Percentiles rank a stretch among this genome's conserved stretches.
Evolutionary conservation across 2,329 filamentous ascomycete species (phyloP).

Genomic region (Cladosporium sp.): DNA sequence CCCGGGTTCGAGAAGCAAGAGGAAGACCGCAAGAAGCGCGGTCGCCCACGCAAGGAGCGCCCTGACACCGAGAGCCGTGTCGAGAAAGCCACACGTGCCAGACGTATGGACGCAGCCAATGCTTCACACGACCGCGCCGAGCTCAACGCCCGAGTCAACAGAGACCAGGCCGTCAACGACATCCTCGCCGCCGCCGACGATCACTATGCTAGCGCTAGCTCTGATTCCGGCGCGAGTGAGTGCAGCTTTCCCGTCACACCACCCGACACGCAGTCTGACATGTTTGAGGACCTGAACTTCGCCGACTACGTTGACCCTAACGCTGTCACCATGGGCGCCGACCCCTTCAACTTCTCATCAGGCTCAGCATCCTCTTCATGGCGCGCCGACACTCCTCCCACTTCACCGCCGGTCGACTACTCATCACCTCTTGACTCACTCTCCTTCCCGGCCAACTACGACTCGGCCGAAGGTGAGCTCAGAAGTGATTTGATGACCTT

Average conservation of each 20-base stretch:
- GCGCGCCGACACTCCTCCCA: slow-evolving; percentile 29
- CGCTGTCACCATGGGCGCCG: slow-evolving; percentile 26
- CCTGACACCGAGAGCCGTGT: slow-evolving; percentile 56
- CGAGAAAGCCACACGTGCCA: slow-evolving; percentile 53
- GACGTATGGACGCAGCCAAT: slow-evolving; percentile 35
- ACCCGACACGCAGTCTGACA: slow-evolving; percentile 25
- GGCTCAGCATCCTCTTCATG: slow-evolving; percentile 21
- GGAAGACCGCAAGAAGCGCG: slow-evolving; percentile 64
- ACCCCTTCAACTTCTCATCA: slow-evolving; percentile 20
- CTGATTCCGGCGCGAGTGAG: slow-evolving; percentile 27
- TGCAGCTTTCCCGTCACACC: slow-evolving; percentile 31
- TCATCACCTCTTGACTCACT: slow-evolving; percentile 7
- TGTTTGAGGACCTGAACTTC: slow-evolving; percentile 21
- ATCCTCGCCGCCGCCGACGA: slow-evolving; percentile 13
- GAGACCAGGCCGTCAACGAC: slow-evolving; percentile 3
- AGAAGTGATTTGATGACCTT: slow-evolving; percentile 10
- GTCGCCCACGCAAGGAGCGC: slow-evolving; percentile 59
- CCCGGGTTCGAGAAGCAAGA: slow-evolving; percentile 58
- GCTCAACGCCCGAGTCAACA: slow-evolving; percentile 7
- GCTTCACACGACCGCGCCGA: not conserved
- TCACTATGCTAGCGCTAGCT: slow-evolving; percentile 17
- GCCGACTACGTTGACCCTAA: slow-evolving; percentile 16
- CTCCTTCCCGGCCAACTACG: slow-evolving; percentile 4
- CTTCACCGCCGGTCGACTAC: slow-evolving; percentile 22
- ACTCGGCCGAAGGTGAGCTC: slow-evolving; percentile 5